Evolutionary conservation across 306 rosid species (phyloP), one percentile per base, ranked within the genome.

Genomic region (Pyrus bretschneideri): DNA sequence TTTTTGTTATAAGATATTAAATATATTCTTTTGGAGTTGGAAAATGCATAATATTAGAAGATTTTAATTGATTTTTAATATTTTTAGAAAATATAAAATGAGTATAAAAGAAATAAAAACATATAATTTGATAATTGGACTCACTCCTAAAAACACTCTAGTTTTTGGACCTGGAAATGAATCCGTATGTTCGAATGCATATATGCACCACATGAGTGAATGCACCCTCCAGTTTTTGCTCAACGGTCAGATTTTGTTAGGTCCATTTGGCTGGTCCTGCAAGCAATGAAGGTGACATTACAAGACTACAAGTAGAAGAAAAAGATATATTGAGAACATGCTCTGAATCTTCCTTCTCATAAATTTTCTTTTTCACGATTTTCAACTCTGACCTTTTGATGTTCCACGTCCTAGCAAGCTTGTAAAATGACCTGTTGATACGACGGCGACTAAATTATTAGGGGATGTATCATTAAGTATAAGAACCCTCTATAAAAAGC

Each of bases 261-360:
- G 65, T 54, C 65, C 8, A 51, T 49, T 71, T 54, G 64, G 65
- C 63, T 71, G 51, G 75, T 54, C 75, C 75, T 52, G 65, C 33
- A 71, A 71, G 65, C 65, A 55, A 33, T 33, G 75, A 71, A 71
- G 51, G 46, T 31, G 75, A 68, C 72, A 68, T 40, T 40, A 64
- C 69, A 38, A 46, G 52, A 46, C 18, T 4, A 33, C 45, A 65
- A 65, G 27, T 19, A 6, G 21, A 42, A 35, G 71, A 71, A 54
- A 54, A 35, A 71, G 65, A 54, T 71, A 12, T 6, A 58, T 15
- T 8, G 19, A 23, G 76, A 72, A 72, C 67, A 72, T 72, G 67
- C 76, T 57, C 76, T 35, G 76, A 25, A 72, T 72, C 75, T 71
- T 71, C 75, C 75, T 2, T 30, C 11, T 31, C 31, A 49, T 70